These are phyloP conservation scores for Diaporthe vexans DNA, from an alignment of 2,329 filamentous ascomycete genomes.

Conservation along the genomic window DNA sequence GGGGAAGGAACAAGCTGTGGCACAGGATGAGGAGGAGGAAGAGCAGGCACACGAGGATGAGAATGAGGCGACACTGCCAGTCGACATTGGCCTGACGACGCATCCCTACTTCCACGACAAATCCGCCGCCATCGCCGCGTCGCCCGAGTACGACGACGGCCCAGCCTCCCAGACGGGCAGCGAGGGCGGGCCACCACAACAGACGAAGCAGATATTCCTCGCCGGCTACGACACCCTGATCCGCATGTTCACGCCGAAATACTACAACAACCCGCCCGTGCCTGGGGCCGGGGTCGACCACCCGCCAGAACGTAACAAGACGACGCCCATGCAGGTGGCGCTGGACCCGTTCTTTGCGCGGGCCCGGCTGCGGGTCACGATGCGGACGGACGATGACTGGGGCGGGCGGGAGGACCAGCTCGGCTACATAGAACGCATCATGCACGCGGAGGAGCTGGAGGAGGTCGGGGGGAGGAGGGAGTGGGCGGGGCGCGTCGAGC, in stretches of 20 bases:
- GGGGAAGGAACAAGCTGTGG: neutral
- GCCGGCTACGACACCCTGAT: conserved; percentile 83
- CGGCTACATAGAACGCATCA: conserved; percentile 66
- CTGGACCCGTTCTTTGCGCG: conserved; percentile 75
- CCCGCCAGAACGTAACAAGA: conserved; percentile 28
- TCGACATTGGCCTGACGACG: conserved; percentile 80
- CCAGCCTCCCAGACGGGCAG: neutral
- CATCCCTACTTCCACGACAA: conserved; percentile 83
- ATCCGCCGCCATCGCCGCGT: conserved; percentile 67
- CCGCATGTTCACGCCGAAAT: conserved; percentile 79
- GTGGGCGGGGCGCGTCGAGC: conserved; percentile 73
- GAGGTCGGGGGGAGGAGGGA: conserved; percentile 65
- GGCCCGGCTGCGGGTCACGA: conserved; percentile 74
- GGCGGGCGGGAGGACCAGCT: conserved; percentile 68
- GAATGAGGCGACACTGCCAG: conserved; percentile 47
- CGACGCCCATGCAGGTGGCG: conserved; percentile 63
- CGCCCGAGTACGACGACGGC: conserved; percentile 55
- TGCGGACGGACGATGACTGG: conserved; percentile 73
- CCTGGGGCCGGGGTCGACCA: conserved; percentile 5
- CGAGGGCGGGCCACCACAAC: neutral
- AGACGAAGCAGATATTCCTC: conserved; percentile 73
- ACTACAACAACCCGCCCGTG: conserved; percentile 71
- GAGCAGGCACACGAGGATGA: neutral
- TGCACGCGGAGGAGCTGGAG: conserved; percentile 59
- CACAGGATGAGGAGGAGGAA: neutral